Conservation (phyloP, 1,139 yeast species). For the Taiozyma sp. region DNA sequence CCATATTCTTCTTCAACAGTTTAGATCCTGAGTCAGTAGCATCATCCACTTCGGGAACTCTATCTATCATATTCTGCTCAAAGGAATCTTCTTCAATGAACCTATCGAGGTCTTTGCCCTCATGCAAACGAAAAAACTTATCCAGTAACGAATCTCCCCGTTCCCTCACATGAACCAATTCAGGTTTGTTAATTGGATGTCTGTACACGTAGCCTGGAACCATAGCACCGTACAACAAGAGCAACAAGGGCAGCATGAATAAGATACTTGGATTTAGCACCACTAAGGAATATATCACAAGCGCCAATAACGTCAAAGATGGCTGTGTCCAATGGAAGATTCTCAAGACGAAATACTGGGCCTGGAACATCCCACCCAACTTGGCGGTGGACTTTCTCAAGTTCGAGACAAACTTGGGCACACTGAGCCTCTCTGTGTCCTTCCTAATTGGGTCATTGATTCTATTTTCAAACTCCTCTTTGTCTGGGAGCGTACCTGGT, state of each 20-base stretch:
- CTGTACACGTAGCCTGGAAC: slow-evolving; percentile 68
- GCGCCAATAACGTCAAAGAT: slow-evolving; percentile 46
- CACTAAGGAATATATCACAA: slow-evolving; percentile 51
- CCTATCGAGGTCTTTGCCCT: slow-evolving; percentile 7
- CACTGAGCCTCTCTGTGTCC: slow-evolving; percentile 45
- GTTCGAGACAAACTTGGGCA: slow-evolving; percentile 44
- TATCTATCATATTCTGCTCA: slow-evolving; percentile 13
- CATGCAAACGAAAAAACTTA: slow-evolving; percentile 36
- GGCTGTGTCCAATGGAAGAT: slow-evolving; percentile 63
- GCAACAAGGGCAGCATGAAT: slow-evolving; percentile 57
- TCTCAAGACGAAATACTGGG: slow-evolving; percentile 53
- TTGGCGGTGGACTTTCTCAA: slow-evolving; percentile 48
- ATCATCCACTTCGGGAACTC: slow-evolving; percentile 19
- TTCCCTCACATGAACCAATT: slow-evolving; percentile 37
- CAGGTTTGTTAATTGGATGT: slow-evolving; percentile 56
- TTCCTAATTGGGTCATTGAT: slow-evolving; percentile 42
- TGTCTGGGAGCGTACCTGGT: slow-evolving; percentile 43
- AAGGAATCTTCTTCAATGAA: slow-evolving; percentile 9
- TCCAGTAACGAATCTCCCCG: slow-evolving; percentile 56
- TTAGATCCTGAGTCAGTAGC: slow-evolving; percentile 16
- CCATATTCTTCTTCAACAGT: slow-evolving; percentile 29
- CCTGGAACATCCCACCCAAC: slow-evolving; percentile 46
- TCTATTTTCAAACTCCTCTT: slow-evolving; percentile 39
- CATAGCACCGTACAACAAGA: slow-evolving; percentile 53
- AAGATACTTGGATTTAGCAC: slow-evolving; percentile 71